Conservation (phyloP, 352 stramenopile genomes). For the Aphanomyces astaci region DNA sequence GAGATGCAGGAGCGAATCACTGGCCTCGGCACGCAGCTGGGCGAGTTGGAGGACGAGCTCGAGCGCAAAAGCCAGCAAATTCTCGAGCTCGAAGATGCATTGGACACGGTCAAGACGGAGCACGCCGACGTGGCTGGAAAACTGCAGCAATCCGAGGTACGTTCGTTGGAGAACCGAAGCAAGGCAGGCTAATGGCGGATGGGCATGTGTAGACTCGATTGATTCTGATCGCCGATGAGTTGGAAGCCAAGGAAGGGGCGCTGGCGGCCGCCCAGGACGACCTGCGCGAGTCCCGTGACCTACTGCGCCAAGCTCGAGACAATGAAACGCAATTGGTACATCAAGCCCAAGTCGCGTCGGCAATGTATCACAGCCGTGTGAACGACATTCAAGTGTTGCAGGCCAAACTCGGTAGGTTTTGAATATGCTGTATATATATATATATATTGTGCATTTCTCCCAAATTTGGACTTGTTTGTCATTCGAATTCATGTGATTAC, state of each 20-base stretch:
- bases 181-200: neutral
- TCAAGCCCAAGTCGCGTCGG: constrained; percentile 23
- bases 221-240: constrained; percentile 7
- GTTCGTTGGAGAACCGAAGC: constrained; percentile 3
- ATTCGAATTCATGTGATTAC: no score
- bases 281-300: constrained; percentile 21
- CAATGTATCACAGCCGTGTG: constrained; percentile 12
- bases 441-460: no score
- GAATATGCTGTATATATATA: constrained; percentile 16
- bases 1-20: constrained; percentile 85
- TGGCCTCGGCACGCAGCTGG: constrained; percentile 62
- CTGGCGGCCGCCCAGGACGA: constrained; percentile 20
- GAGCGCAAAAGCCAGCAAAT: constrained; percentile 46
- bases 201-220: constrained; percentile 12
- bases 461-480: no score
- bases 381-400: constrained; percentile 22
- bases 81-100: constrained; percentile 67
- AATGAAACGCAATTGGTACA: constrained; percentile 25
- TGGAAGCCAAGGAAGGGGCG: constrained; percentile 24
- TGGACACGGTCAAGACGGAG: constrained; percentile 43
- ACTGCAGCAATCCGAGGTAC: constrained; percentile 16
- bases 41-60: constrained; percentile 74
- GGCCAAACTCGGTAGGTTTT: constrained; percentile 4
- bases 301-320: constrained; percentile 8
- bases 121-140: constrained; percentile 31